Percentiles rank a stretch among this genome's conserved stretches.
These are phyloP conservation scores for Pichia paraexigua DNA, from an alignment of 805 yeast genomes.

Conservation along the genomic window DNA sequence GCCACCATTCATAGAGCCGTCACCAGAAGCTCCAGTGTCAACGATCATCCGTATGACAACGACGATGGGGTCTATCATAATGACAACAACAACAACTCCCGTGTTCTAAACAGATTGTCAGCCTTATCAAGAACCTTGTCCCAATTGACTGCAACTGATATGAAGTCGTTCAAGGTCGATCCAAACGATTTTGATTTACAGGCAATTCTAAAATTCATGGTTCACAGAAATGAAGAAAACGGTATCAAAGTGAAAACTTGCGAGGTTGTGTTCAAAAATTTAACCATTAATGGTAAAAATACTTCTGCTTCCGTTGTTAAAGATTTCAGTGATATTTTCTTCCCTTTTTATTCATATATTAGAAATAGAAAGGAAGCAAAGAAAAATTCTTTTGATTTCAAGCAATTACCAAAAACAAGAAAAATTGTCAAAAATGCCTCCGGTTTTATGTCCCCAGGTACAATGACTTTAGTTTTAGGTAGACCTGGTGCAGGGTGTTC, in stretches of 20 bases:
- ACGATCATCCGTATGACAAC: neutral
- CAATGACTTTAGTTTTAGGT: slow-evolving; percentile 46
- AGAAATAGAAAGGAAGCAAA: slow-evolving; percentile 14
- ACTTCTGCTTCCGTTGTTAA: slow-evolving; percentile 36
- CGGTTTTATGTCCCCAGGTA: slow-evolving; percentile 36
- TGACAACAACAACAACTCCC: neutral
- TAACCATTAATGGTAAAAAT: slow-evolving; percentile 41
- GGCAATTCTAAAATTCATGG: slow-evolving; percentile 30
- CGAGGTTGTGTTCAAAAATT: slow-evolving; percentile 37
- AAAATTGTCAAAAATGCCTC: slow-evolving; percentile 17
- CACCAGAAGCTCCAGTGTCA: neutral
- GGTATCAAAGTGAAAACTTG: slow-evolving; percentile 35
- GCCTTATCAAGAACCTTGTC: slow-evolving; percentile 10
- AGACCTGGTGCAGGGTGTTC: slow-evolving; percentile 63
- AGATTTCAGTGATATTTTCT: slow-evolving; percentile 37
- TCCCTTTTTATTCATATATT: slow-evolving; percentile 3
- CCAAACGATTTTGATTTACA: slow-evolving; percentile 34
- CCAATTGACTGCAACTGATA: slow-evolving; percentile 15
- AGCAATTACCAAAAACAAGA: slow-evolving; percentile 14
- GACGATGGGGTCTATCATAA: neutral
- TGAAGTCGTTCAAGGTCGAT: slow-evolving; percentile 14
- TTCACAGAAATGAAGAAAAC: slow-evolving; percentile 32
- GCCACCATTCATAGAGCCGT: neutral
- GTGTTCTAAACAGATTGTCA: neutral
- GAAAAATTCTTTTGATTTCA: slow-evolving; percentile 18